Evolutionary conservation across 2,329 filamentous ascomycete genomes (phyloP).

Genomic region (Venturia nashicola): DNA sequence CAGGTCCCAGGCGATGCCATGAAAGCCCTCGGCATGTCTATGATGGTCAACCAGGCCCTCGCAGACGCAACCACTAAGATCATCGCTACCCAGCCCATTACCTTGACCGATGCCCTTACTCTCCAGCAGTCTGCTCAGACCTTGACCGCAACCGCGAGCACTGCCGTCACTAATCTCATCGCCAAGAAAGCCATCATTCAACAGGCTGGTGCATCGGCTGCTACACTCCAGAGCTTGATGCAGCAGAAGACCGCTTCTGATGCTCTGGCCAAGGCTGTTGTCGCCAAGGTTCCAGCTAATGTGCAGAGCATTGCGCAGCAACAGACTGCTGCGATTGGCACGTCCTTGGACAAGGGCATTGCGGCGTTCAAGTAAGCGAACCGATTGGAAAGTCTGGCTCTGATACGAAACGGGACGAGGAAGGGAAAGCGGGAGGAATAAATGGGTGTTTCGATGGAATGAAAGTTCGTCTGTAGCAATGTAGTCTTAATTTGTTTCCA

Average conservation of each 20-base stretch:
- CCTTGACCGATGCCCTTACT: not conserved
- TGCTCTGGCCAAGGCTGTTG: conserved; percentile 5
- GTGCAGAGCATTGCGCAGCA: conserved; percentile 3
- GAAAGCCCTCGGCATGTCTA: not conserved
- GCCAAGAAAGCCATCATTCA: conserved; percentile 4
- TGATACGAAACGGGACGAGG: no score
- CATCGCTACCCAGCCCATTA: not conserved
- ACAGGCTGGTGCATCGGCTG: not conserved
- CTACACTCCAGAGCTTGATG: not conserved
- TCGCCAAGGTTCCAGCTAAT: conserved; percentile 3
- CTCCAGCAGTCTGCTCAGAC: not conserved
- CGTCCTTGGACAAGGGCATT: not conserved
- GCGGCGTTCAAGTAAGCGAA: conserved; percentile 1
- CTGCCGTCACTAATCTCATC: conserved; percentile 3
- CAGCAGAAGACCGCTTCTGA: conserved; percentile 6
- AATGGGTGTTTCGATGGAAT: not conserved
- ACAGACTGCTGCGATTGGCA: conserved; percentile 1
- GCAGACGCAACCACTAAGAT: conserved; percentile 3
- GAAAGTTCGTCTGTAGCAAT: not conserved
- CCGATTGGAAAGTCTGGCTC: not conserved
- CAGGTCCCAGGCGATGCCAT: not conserved
- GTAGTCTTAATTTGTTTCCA: not conserved
- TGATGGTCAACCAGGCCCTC: conserved; percentile 3
- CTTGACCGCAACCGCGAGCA: not conserved
- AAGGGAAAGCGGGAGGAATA: not conserved